These are phyloP conservation scores for Botrytis aclada DNA, from an alignment of 2,329 filamentous ascomycete species.

Conservation along the genomic window DNA sequence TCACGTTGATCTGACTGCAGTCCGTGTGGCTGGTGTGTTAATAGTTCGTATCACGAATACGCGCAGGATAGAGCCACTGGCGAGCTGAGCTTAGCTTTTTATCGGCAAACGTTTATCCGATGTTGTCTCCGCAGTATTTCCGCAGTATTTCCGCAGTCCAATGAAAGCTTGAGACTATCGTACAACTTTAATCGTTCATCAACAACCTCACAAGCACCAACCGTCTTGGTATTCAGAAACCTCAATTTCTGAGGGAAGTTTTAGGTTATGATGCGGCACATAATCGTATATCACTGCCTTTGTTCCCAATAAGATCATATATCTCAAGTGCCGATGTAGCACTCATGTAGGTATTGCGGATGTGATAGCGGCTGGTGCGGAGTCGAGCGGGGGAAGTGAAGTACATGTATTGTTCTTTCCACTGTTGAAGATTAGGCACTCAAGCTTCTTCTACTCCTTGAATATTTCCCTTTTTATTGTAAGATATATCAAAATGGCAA, in stretches of 20 bases:
- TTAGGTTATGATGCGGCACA: neutral
- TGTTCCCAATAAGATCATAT: neutral
- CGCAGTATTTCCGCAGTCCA: neutral
- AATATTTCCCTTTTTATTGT: neutral
- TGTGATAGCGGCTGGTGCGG: neutral
- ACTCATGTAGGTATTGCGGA: neutral
- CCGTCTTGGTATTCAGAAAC: neutral
- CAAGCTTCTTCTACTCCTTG: neutral
- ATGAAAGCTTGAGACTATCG: neutral
- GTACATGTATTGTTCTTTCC: neutral
- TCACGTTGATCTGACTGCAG: neutral
- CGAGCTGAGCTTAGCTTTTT: neutral
- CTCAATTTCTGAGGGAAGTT: neutral
- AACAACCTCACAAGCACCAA: neutral
- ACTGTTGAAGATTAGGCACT: neutral
- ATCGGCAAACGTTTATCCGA: neutral
- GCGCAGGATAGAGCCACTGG: neutral
- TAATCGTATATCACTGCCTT: neutral
- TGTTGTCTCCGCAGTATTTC: neutral
- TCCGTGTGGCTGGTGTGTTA: neutral
- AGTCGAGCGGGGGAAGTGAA: neutral
- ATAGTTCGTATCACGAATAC: neutral
- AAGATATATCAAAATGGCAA: constrained; percentile 19
- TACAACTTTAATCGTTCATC: neutral
- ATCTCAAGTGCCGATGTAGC: neutral